phyloP scores from a whole-genome alignment of 352 stramenopile genomes.

The Phytophthora kernoviae region DNA sequence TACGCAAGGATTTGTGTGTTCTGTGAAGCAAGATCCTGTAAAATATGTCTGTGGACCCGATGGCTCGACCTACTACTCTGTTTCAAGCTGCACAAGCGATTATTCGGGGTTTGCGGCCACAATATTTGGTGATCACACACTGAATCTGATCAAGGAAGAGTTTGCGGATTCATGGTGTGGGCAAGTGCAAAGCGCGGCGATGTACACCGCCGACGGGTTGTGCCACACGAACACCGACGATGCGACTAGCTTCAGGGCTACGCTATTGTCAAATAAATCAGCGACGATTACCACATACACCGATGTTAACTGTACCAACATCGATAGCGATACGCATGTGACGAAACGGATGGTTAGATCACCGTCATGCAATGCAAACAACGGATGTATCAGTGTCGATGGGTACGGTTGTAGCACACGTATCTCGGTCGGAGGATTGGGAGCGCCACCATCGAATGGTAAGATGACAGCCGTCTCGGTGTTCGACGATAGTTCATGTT shows the following conservation, averaged over 20 bases:
- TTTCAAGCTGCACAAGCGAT: constrained; percentile 5
- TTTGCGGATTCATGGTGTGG: constrained; percentile 7
- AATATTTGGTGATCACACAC: constrained; percentile 1
- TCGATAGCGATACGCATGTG: too few species aligned
- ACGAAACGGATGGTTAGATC: too few species aligned
- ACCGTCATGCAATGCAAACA: too few species aligned
- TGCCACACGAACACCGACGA: constrained; percentile 12
- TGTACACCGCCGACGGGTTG: constrained; percentile 6
- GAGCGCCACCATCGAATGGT: neutral
- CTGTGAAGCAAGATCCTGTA: too few species aligned
- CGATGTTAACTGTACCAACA: too few species aligned
- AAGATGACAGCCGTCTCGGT: constrained; percentile 2
- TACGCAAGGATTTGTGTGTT: too few species aligned
- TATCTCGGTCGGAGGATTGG: constrained; percentile 9
- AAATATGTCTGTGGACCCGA: too few species aligned
- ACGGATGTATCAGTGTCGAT: too few species aligned
- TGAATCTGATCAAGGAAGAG: constrained; percentile 11
- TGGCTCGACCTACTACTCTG: constrained; percentile 2
- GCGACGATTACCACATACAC: constrained; percentile 13
- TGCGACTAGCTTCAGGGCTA: constrained; percentile 12
- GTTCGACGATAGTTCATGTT: constrained; percentile 1
- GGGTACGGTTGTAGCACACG: constrained; percentile 8
- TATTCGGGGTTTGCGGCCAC: neutral
- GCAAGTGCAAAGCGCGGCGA: neutral
- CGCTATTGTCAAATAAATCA: neutral